Base-by-base conservation (phyloP, 371 early-diverging fungal species). In the Coemansia sp. region DNA sequence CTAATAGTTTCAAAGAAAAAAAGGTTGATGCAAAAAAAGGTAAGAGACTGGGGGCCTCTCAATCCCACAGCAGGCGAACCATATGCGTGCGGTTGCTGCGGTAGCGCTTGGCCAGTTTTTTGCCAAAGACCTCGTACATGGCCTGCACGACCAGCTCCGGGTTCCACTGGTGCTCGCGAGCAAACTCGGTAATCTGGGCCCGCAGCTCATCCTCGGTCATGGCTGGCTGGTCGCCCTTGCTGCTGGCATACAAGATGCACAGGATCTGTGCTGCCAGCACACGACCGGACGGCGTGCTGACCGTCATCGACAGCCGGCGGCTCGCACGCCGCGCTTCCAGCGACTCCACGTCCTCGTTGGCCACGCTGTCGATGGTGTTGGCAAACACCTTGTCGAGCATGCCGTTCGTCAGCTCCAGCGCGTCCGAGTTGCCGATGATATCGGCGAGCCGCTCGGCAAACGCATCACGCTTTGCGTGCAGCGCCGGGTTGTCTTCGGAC, bases 111-210 rank as follows among this genome's bases (percentile, higher is more conserved):
- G 74, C 74, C 20, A 74, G 65, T 51, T 69, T 69, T 50, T 74
- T 74, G 56, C 69, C 74, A 54, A 69, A 65, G 41, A 74, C 65
- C 55, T 74, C 74, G 52, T 74, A 74, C 68, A 74, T 74, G 42
- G 74, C 74, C 48, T 74, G 74, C 33, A 74, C 74, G 12, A 69
- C 69, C 57, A 74, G 58, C 16, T 74, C 74, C 0, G 74, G 74
- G 49, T 74, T 74, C 74, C 74, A 74, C 62, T 51, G 55, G 35
- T 69, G 60, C 53, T 75, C 76, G 14, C 63, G 59, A 1, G 76
- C 76, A 72, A 75, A 75, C 34, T 70, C 76, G n/a, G 72, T 43
- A 36, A 75, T 55, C 55, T 62, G 59, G 8, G 51, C 11, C n/a
- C 76, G 62, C 57, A 75, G 61, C 16, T 69, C 76, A 26, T 75